A percentile compares a stretch with the other conserved stretches of the same genome.
Evolutionary conservation across 805 yeast species (phyloP).

Genomic region (Phaffomyces opuntiae): DNA sequence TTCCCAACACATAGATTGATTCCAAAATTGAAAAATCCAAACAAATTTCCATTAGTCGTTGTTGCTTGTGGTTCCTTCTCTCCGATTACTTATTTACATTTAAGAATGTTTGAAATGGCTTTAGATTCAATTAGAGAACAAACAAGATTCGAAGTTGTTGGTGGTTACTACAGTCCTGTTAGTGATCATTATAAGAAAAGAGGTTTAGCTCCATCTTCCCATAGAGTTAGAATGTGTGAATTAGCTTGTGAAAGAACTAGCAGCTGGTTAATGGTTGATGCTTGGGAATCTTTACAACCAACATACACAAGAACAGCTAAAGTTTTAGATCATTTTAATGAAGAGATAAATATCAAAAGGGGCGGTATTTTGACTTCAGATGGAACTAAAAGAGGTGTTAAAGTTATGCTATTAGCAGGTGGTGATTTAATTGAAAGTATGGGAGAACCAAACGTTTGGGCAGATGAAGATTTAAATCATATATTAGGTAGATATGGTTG

Average conservation of each 20-base stretch:
- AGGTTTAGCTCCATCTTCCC: conserved; percentile 83
- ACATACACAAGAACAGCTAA: conserved; percentile 89
- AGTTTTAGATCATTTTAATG: conserved; percentile 93
- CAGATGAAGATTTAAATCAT: conserved; percentile 90
- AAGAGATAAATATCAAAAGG: conserved; percentile 84
- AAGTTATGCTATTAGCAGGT: conserved; percentile 94
- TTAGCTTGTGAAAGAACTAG: conserved; percentile 95
- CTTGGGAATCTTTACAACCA: conserved; percentile 95
- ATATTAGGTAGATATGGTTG: conserved; percentile 95
- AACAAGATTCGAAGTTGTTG: conserved; percentile 90
- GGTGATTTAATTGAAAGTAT: conserved; percentile 96
- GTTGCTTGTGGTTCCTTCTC: conserved; percentile 98
- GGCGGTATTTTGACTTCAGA: conserved; percentile 67
- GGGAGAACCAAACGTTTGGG: conserved; percentile 99
- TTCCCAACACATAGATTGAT: conserved; percentile 88
- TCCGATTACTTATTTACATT: conserved; percentile 89
- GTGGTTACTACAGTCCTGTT: conserved; percentile 95
- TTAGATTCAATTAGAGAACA: conserved; percentile 86
- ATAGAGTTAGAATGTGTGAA: conserved; percentile 97
- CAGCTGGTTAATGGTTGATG: conserved; percentile 98
- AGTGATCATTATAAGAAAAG: conserved; percentile 88
- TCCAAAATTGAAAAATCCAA: conserved; percentile 57
- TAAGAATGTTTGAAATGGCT: conserved; percentile 99
- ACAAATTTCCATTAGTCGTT: conserved; percentile 82
- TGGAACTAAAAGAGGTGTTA: conserved; percentile 71